Evolutionary conservation across 2,329 filamentous ascomycete species (phyloP), one percentile per base, ranked within the genome.

Genomic region (Nigrospora sphaerica): DNA sequence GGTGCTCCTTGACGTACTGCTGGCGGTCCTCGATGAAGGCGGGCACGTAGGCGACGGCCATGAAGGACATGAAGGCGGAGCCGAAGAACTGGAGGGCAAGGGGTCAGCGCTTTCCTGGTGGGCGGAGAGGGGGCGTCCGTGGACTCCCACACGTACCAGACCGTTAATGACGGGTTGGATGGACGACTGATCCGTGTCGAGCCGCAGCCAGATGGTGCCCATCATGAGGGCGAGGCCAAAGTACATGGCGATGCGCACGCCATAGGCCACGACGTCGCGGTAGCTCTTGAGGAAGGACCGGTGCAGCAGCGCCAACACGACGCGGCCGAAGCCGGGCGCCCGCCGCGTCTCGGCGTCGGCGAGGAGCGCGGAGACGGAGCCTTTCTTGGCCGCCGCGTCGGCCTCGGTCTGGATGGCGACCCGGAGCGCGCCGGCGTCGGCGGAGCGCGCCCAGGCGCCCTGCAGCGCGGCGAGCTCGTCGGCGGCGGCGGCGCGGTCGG

Each of bases 101-200:
- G 44, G 14, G 46, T 42, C 23, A 28, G 17, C 12, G 18, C 43
- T 17, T 16, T n/a, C 31, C 23, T 7, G 10, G 23, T 10, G 10
- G 7, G 10, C 23, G 7, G 23, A 9, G 23, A 9, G 19, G 4
- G 6, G 10, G 6, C 6, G 2, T 28, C 23, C 23, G 23, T 28
- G n/a, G n/a, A n/a, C n/a, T 28, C 23, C 23, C 23, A 57, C 23
- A 57, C 71, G 59, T 57, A 73, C 74, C 52, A 95, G 86, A 41
- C 87, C 86, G 61, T 95, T 95, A 63, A 83, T 88, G 57, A 88
- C 86, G 0, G 88, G 81, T 56, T 88, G 84, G 54, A 95, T 92
- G 48, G 85, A 85, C 46, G 75, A 70, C 60, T 95, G 88, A 0
- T 74, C 69, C 0, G 83, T 74, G 4, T 75, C 68, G 3, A 95